Evolutionary conservation across 768 basidiomycete genomes (phyloP).

Genomic region (Podaxis mareebaensis): DNA sequence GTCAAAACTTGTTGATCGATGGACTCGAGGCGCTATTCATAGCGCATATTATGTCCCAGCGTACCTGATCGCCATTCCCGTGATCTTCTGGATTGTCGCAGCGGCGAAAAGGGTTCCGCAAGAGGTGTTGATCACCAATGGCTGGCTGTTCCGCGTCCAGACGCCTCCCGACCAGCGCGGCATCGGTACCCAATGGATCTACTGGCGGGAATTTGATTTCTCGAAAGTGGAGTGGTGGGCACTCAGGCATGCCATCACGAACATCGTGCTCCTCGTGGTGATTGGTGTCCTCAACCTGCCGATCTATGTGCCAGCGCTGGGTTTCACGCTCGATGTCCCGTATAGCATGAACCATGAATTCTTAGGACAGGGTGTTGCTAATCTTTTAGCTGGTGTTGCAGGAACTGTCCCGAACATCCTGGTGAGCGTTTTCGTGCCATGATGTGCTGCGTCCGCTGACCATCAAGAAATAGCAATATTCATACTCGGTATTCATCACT

Average conservation of each 20-base stretch:
- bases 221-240: constrained; percentile 25
- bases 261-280: constrained; percentile 24
- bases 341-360: constrained; percentile 29
- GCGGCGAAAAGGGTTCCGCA: not conserved
- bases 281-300: constrained; percentile 27
- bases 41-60: constrained; percentile 22
- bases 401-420: constrained; percentile 25
- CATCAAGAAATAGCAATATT: constrained; percentile 19
- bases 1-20: constrained; percentile 16
- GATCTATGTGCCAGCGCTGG: constrained; percentile 25
- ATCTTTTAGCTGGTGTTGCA: constrained; percentile 22
- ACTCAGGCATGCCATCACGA: constrained; percentile 20
- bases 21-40: constrained; percentile 21
- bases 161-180: constrained; percentile 14
- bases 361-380: constrained; percentile 24
- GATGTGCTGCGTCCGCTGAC: not conserved
- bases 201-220: constrained; percentile 26
- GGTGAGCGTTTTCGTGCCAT: constrained; percentile 12
- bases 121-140: constrained; percentile 7
- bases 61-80: constrained; percentile 20
- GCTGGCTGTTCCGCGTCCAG: constrained; percentile 26
- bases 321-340: constrained; percentile 23
- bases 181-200: constrained; percentile 23
- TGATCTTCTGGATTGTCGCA: constrained; percentile 23
- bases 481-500: constrained; percentile 24